Conservation (phyloP, 192 early-diverging fungal species). For the Coemansia erecta region DNA sequence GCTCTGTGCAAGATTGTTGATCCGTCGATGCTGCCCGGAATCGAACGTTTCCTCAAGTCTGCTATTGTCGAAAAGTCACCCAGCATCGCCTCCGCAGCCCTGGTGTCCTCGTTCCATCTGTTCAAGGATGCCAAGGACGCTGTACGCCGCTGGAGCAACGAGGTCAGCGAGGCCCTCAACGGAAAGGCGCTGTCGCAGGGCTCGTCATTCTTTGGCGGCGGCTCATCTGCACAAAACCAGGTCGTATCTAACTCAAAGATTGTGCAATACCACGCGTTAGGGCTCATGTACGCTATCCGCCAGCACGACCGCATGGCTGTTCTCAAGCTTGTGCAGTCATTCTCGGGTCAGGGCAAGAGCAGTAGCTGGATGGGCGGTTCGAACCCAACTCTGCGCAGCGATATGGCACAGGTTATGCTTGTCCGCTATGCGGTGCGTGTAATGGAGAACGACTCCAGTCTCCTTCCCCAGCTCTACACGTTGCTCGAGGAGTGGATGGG, state of each 20-base stretch:
- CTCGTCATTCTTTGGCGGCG: conserved; percentile 50
- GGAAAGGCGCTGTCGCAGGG: conserved; percentile 65
- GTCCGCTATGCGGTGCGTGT: conserved; percentile 89
- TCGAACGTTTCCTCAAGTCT: conserved; percentile 95
- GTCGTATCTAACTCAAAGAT: conserved; percentile 73
- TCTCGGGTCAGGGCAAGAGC: conserved; percentile 56
- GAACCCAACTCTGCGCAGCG: conserved; percentile 66
- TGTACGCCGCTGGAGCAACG: conserved; percentile 95
- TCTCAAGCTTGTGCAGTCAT: conserved; percentile 90
- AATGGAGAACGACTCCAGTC: conserved; percentile 74
- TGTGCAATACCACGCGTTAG: conserved; percentile 97
- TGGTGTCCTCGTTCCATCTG: conserved; percentile 89
- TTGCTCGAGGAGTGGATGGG: conserved; percentile 85
- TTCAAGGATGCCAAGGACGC: conserved; percentile 84
- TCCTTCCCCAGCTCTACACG: conserved; percentile 64
- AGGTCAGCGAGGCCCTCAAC: conserved; percentile 92
- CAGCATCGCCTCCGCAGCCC: conserved; percentile 81
- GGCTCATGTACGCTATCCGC: conserved; percentile 89
- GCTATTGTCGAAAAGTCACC: conserved; percentile 95
- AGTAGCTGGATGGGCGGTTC: conserved; percentile 55
- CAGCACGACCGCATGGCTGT: conserved; percentile 99
- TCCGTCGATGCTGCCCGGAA: conserved; percentile 91
- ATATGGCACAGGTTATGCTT: conserved; percentile 88
- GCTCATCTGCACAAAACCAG: conserved; percentile 19
- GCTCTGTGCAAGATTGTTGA: conserved; percentile 95